Percentiles rank a stretch among this genome's conserved stretches.
Evolutionary conservation across 345 rosid genomes (phyloP).

Genomic region (Leavenworthia alabamica): DNA sequence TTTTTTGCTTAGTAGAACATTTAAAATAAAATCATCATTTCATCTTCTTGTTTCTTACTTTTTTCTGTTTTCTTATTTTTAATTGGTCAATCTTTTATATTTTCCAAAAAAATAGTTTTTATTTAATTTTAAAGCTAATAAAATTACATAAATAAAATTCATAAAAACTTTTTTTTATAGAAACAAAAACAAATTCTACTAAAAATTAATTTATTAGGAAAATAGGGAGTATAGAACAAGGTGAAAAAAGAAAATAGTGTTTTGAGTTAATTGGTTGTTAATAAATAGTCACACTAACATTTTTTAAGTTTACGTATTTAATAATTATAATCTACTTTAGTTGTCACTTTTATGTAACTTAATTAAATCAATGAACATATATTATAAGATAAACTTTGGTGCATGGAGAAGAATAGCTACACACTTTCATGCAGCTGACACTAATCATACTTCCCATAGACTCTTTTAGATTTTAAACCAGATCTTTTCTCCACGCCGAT

Average conservation of each 20-base stretch:
- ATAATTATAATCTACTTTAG: constrained; percentile 14
- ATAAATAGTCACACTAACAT: background rate
- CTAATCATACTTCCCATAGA: constrained; percentile 29
- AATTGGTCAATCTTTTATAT: too few relatives aligned
- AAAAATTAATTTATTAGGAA: too few relatives aligned
- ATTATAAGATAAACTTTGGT: constrained; percentile 10
- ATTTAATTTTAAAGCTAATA: too few relatives aligned
- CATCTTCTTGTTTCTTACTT: too few relatives aligned
- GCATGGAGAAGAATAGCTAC: constrained; percentile 28
- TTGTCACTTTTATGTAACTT: constrained; percentile 10
- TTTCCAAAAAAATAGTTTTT: too few relatives aligned
- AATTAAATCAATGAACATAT: background rate
- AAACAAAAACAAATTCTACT: too few relatives aligned
- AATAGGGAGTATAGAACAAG: too few relatives aligned
- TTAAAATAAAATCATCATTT: too few relatives aligned
- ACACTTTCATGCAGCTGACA: constrained; percentile 30
- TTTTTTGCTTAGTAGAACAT: background rate
- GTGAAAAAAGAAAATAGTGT: background rate
- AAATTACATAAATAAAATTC: too few relatives aligned
- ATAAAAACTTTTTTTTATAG: too few relatives aligned
- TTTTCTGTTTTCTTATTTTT: too few relatives aligned
- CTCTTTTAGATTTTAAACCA: constrained; percentile 23
- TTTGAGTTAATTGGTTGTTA: background rate
- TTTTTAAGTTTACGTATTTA: background rate
- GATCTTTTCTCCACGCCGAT: constrained; percentile 25